Percentiles rank a stretch among this genome's conserved stretches.
Conservation (phyloP, 73 alveolate genomes). For the Blepharisma japonicum region DNA sequence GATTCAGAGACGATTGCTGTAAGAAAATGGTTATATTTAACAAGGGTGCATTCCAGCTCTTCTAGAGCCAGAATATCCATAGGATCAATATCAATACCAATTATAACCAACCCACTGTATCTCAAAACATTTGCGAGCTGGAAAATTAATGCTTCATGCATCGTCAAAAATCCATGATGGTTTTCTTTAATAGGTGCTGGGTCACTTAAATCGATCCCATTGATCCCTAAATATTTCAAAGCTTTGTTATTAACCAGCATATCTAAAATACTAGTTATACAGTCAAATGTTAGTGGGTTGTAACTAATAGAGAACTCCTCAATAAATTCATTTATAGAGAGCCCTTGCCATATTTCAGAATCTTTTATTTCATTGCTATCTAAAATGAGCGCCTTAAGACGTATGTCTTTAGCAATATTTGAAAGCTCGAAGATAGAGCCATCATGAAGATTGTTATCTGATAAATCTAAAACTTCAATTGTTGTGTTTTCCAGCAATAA, state of each 20-base stretch:
- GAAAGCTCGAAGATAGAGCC: not conserved
- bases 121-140: slow-evolving; percentile 19
- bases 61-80: not conserved
- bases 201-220: not conserved
- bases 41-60: not conserved
- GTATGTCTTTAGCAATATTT: not conserved
- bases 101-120: not conserved
- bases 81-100: slow-evolving; percentile 9
- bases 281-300: slow-evolving; percentile 5
- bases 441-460: not conserved
- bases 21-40: not conserved
- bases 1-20: not conserved
- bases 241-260: slow-evolving; percentile 1
- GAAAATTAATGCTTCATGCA: not conserved
- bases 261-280: not conserved
- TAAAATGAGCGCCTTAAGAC: not conserved
- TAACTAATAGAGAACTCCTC: not conserved
- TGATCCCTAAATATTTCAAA: not conserved
- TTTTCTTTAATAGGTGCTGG: slow-evolving; percentile 28
- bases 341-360: not conserved
- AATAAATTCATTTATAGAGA: not conserved
- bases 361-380: slow-evolving; percentile 12
- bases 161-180: not conserved
- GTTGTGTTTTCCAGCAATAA: not conserved
- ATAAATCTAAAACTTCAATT: not conserved